Conservation (phyloP, 164 flowering plant genomes). For the Amborella trichopoda region DNA sequence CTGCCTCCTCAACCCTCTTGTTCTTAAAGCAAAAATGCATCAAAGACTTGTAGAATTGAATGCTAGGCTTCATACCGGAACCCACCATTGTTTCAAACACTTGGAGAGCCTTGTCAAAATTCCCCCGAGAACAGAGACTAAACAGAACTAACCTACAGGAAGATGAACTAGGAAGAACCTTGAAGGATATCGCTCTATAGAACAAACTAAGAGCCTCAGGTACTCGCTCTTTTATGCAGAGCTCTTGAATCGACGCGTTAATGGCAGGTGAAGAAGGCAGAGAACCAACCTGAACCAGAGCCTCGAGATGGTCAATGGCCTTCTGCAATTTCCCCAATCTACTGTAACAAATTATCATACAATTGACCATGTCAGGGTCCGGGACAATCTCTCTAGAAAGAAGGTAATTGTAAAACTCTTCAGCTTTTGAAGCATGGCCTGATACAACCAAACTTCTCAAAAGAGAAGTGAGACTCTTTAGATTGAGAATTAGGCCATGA, state of each 20-base stretch:
- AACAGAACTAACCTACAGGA: conserved; percentile 26
- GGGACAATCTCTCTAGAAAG: conserved; percentile 21
- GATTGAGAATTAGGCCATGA: conserved; percentile 30
- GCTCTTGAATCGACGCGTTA: conserved; percentile 17
- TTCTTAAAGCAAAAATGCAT: conserved; percentile 29
- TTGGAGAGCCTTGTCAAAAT: conserved; percentile 30
- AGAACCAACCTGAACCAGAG: conserved; percentile 8
- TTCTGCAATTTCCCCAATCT: conserved; percentile 34
- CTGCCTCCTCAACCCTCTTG: conserved; percentile 34
- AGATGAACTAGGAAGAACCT: conserved; percentile 11
- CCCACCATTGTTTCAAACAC: conserved; percentile 26
- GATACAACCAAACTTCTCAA: conserved; percentile 15
- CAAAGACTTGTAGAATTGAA: conserved; percentile 29
- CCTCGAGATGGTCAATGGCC: conserved; percentile 24
- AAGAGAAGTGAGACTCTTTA: not conserved
- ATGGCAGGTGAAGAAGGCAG: conserved; percentile 21
- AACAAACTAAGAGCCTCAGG: conserved; percentile 30
- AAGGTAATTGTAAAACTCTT: conserved; percentile 16
- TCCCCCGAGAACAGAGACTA: conserved; percentile 27
- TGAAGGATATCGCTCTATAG: conserved; percentile 8
- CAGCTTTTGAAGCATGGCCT: conserved; percentile 24
- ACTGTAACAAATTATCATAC: conserved; percentile 39
- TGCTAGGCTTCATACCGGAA: conserved; percentile 18
- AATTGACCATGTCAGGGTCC: conserved; percentile 19
- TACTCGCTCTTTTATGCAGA: conserved; percentile 18